Conservation (phyloP, 805 yeast genomes). For the Wickerhamomyces ciferrii region DNA sequence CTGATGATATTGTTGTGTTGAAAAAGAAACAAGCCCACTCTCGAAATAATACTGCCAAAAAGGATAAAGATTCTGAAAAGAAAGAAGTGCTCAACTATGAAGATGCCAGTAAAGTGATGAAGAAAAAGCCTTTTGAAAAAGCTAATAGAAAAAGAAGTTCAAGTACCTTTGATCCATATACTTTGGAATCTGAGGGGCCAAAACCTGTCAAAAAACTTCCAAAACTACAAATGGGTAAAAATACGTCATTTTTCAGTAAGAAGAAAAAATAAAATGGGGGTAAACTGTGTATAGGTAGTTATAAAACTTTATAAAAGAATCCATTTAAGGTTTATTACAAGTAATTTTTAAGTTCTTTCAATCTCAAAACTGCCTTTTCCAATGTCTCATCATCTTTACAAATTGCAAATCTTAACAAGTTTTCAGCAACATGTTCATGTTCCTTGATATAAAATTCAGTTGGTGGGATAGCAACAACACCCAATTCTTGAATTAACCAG, state of each 20-base stretch:
- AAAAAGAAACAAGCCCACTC: conserved; percentile 9
- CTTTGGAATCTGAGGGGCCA: conserved; percentile 45
- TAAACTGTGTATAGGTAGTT: neutral
- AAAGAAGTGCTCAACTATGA: conserved; percentile 37
- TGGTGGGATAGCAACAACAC: conserved; percentile 96
- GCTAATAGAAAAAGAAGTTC: conserved; percentile 25
- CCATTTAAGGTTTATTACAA: conserved; percentile 21
- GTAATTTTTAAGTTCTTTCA: conserved; percentile 65
- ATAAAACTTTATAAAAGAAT: no score
- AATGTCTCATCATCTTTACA: conserved; percentile 86
- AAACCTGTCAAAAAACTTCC: conserved; percentile 40
- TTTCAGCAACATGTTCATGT: conserved; percentile 73
- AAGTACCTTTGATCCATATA: conserved; percentile 53
- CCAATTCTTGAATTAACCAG: conserved; percentile 89
- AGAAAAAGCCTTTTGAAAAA: conserved; percentile 10
- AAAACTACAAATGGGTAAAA: conserved; percentile 14
- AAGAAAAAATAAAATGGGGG: conserved; percentile 8
- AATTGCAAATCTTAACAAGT: conserved; percentile 87
- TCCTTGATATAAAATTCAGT: conserved; percentile 82
- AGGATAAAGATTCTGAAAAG: conserved; percentile 2
- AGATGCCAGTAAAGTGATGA: conserved; percentile 36
- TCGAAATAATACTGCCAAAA: neutral
- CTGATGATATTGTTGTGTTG: conserved; percentile 18
- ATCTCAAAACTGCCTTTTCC: conserved; percentile 74
- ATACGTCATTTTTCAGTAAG: conserved; percentile 15